Evolutionary conservation across 73 alveolate genomes (phyloP).

Genomic region (Effrenium voratum): DNA sequence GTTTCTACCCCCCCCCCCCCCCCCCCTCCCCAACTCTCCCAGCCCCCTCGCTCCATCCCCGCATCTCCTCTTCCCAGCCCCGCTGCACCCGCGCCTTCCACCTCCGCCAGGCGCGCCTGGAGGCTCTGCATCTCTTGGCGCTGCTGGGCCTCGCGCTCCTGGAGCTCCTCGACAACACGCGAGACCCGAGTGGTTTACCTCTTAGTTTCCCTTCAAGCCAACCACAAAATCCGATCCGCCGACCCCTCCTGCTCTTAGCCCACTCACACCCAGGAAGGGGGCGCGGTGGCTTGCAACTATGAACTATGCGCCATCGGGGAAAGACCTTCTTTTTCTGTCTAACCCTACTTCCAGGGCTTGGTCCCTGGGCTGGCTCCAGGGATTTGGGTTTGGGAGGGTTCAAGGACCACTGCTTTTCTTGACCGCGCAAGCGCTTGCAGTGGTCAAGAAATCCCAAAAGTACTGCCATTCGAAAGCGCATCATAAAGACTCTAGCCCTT

Average conservation of each 20-base stretch:
- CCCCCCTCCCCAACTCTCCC: not conserved
- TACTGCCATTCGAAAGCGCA: no score
- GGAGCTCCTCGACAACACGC: not conserved
- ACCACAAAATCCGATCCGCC: not conserved
- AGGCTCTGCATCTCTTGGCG: conserved; percentile 4
- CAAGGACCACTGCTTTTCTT: no score
- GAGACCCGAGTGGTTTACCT: not conserved
- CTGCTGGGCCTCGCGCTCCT: not conserved
- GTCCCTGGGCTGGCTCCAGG: no score
- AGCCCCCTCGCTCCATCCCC: not conserved
- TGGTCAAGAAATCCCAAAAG: no score
- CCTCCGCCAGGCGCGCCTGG: conserved; percentile 32
- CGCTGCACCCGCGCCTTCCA: not conserved
- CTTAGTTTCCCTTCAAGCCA: not conserved
- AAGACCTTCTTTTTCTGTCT: not conserved
- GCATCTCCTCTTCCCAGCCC: not conserved
- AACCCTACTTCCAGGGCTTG: not conserved
- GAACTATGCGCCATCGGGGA: not conserved
- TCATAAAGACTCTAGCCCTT: no score
- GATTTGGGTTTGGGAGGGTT: no score
- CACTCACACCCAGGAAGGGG: not conserved
- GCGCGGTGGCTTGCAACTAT: not conserved
- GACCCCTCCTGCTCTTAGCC: no score
- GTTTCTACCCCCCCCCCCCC: not conserved
- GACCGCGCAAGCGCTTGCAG: no score